Conservation (phyloP, 257 asterid species). For the Solanum arcanum region DNA sequence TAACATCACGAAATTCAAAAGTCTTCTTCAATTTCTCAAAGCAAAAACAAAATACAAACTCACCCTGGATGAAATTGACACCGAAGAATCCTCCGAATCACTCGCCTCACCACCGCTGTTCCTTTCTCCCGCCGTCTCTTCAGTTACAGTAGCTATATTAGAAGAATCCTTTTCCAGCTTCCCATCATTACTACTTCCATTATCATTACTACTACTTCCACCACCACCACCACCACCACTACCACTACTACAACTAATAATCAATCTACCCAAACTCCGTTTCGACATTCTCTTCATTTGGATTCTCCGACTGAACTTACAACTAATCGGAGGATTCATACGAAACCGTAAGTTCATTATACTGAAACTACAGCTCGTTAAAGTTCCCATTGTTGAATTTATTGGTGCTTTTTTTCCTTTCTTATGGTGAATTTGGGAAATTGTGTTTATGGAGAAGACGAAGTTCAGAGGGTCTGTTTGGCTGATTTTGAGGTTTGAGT, state of each 20-base stretch:
- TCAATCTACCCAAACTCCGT: conserved; percentile 21
- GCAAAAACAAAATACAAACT: not conserved
- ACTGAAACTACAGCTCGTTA: conserved; percentile 37
- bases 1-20: not conserved
- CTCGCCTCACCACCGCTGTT: conserved; percentile 3
- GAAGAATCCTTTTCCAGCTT: conserved; percentile 40
- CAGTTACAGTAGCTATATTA: conserved; percentile 43
- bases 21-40: not conserved
- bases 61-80: conserved; percentile 47
- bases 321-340: conserved; percentile 22
- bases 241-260: conserved; percentile 28
- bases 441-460: not conserved
- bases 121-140: conserved; percentile 23
- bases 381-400: conserved; percentile 32
- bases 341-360: conserved; percentile 4
- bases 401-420: not conserved
- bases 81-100: conserved; percentile 23
- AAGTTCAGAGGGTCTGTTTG: not conserved
- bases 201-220: not conserved
- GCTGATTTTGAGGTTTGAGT: not conserved
- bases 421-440: not conserved
- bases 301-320: conserved; percentile 5
- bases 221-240: conserved; percentile 9
- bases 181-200: conserved; percentile 18
- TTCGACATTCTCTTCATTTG: conserved; percentile 20